These are phyloP conservation scores for Tulasnella sp. DNA, from an alignment of 768 basidiomycete species.

Conservation along the genomic window DNA sequence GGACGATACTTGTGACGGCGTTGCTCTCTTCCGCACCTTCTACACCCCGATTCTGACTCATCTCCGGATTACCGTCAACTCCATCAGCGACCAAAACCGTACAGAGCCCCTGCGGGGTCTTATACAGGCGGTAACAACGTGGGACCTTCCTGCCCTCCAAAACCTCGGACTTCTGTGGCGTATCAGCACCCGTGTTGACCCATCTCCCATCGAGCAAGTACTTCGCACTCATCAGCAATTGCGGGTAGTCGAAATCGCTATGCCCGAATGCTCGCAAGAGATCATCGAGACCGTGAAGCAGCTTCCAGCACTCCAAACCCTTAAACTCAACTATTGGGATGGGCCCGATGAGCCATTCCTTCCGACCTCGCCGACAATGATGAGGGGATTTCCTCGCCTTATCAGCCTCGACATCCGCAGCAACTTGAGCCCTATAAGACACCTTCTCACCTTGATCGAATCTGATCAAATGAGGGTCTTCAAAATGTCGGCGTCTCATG, in stretches of 20 bases:
- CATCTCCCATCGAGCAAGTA: neutral
- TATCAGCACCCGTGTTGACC: neutral
- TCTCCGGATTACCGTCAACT: neutral
- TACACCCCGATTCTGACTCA: neutral
- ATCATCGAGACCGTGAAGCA: neutral
- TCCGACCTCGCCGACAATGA: neutral
- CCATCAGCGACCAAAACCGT: neutral
- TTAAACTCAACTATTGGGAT: neutral
- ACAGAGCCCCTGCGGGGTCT: neutral
- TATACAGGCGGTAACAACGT: neutral
- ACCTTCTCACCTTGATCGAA: neutral
- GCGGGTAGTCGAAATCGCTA: neutral
- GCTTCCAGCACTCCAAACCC: neutral
- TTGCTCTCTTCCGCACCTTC: neutral
- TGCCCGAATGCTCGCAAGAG: neutral
- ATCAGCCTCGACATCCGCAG: neutral
- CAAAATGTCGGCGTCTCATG: neutral
- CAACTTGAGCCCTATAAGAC: neutral
- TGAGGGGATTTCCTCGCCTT: neutral
- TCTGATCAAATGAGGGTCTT: neutral
- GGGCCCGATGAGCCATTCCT: neutral
- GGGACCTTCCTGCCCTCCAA: neutral
- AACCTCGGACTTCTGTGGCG: neutral
- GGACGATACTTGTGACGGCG: neutral
- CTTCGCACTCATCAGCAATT: neutral